Evolutionary conservation across 2,329 filamentous ascomycete genomes (phyloP).

Genomic region (Plectosphaerella plurivora): DNA sequence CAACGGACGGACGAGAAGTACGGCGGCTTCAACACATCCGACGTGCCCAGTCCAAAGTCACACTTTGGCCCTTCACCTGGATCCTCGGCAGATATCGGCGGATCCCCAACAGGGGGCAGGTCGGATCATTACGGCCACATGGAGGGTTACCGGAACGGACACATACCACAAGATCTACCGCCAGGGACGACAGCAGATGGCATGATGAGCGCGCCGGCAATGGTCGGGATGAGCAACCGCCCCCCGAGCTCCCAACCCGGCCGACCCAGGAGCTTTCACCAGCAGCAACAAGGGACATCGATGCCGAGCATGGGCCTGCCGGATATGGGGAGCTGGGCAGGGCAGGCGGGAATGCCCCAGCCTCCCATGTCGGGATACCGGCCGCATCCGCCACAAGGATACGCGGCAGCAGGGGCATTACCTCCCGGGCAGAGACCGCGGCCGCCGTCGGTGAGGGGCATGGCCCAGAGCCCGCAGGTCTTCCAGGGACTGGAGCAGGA

Average conservation of each 20-base stretch:
- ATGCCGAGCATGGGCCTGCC: not conserved
- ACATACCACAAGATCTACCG: not conserved
- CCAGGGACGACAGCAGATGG: constrained; percentile 17
- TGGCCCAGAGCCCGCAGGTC: constrained; percentile 20
- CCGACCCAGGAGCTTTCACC: not conserved
- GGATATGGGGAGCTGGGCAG: not conserved
- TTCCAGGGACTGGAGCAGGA: constrained; percentile 45
- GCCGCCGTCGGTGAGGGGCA: constrained; percentile 14
- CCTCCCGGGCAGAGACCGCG: constrained; percentile 1
- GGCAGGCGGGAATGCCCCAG: constrained; percentile 12
- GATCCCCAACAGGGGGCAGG: constrained; percentile 14
- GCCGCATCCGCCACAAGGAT: constrained; percentile 12
- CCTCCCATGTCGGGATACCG: constrained; percentile 20
- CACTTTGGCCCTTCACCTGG: constrained; percentile 23
- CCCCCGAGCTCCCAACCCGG: constrained; percentile 4
- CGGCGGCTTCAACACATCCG: constrained; percentile 62
- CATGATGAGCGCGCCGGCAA: constrained; percentile 16
- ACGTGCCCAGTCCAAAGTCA: constrained; percentile 50
- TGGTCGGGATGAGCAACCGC: constrained; percentile 13
- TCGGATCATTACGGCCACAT: constrained; percentile 28
- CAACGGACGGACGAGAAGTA: constrained; percentile 75
- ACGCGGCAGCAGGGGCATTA: not conserved
- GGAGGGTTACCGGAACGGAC: constrained; percentile 20
- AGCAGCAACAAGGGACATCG: not conserved
- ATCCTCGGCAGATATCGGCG: constrained; percentile 15